Evolutionary conservation across 805 yeast genomes (phyloP), one percentile per base, ranked within the genome.

Genomic region (Kuraishia hungarica): DNA sequence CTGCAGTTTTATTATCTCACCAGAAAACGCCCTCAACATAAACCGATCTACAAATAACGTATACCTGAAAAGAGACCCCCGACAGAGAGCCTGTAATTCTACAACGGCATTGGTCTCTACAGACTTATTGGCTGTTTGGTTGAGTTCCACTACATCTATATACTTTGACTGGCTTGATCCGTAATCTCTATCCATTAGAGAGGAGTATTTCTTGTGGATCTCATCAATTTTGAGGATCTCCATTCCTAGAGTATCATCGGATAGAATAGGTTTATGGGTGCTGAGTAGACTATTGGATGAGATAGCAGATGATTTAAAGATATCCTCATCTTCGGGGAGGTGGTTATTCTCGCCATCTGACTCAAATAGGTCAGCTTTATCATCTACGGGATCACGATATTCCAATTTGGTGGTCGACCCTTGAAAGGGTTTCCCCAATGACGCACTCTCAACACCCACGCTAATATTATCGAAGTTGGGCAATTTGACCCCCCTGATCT

Each of bases 31-130:
- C 56, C 77, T 79, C 28, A 87, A 64, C 73, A 87, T 76, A 57
- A 84, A 84, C 56, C 76, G 76, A 60, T 80, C 79, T 39, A 87
- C 86, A 65, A 82, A 83, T 71, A 84, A 72, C 21, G 72, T 70
- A 64, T 84, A 87, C 53, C 97, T 76, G 55, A 80, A 71, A 48
- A 82, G 73, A 0, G 88, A 83, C 20, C 94, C 96, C 60, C 89
- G 74, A 19, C 88, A 78, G 23, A 83, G 69, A 0, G 94, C 81
- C 66, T 91, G 97, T 19, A 91, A 70, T 55, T 70, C 72, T 24
- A 68, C 57, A 39, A 66, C 19, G 28, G 23, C n/a, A 19, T 29
- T 56, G 19, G 24, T 39, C 21, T 53, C 39, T 26, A 24, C 50
- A 8, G n/a, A 20, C 19, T 46, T 54, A 39, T 29, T 20, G 21